Percentiles rank a stretch among this genome's conserved stretches.
Evolutionary conservation across 1,139 yeast species (phyloP).

Genomic region (Arxiozyma slooffiae): DNA sequence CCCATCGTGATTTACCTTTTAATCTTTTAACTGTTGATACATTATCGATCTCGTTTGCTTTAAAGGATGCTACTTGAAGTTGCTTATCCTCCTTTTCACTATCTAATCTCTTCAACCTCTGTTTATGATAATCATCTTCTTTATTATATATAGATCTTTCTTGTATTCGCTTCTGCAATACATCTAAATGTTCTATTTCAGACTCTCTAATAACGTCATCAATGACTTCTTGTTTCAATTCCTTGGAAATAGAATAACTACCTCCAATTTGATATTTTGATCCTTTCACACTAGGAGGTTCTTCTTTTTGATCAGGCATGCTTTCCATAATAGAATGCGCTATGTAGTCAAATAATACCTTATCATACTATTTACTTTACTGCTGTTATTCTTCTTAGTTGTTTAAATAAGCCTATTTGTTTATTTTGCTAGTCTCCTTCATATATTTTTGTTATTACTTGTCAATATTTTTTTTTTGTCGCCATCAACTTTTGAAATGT

Average conservation of each 20-base stretch:
- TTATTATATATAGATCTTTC: slow-evolving; percentile 30
- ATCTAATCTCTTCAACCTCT: slow-evolving; percentile 30
- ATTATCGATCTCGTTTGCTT: background rate
- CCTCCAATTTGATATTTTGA: slow-evolving; percentile 13
- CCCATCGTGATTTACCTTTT: slow-evolving; percentile 30
- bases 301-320: background rate
- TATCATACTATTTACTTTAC: too few relatives aligned
- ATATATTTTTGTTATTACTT: background rate
- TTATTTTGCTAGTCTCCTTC: too few relatives aligned
- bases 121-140: slow-evolving; percentile 37
- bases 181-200: slow-evolving; percentile 27
- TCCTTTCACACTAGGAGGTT: background rate
- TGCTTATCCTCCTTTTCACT: slow-evolving; percentile 10
- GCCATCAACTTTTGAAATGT: background rate
- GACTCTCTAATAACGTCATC: slow-evolving; percentile 27
- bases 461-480: background rate
- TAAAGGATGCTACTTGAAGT: background rate
- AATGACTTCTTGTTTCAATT: slow-evolving; percentile 26
- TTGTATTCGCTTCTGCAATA: slow-evolving; percentile 28
- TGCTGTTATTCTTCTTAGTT: background rate
- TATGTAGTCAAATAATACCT: background rate
- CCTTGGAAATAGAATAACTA: slow-evolving; percentile 32
- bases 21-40: slow-evolving; percentile 15
- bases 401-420: background rate
- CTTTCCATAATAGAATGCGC: background rate